Conservation (phyloP, 2,329 filamentous ascomycete genomes). For the Cladosporium austrohemisphaericum region DNA sequence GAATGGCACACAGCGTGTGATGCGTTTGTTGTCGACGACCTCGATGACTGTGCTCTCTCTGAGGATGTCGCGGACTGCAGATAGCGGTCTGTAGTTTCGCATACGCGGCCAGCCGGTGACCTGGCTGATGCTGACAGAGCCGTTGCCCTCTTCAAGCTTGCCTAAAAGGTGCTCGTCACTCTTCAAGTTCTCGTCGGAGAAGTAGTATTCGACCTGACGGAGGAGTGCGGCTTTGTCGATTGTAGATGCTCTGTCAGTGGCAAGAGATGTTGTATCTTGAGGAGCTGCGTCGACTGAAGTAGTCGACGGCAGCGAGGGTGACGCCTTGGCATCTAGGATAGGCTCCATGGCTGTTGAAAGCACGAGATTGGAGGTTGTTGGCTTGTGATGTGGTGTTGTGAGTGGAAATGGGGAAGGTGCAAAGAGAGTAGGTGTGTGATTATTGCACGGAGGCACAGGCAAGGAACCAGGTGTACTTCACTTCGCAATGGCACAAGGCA, state of each 20-base stretch:
- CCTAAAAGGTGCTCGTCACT: constrained; percentile 42
- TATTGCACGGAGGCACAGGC: too few species aligned
- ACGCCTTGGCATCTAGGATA: background rate
- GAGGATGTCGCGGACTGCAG: constrained; percentile 39
- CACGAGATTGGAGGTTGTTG: too few species aligned
- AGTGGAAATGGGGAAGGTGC: too few species aligned
- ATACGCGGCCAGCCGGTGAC: constrained; percentile 46
- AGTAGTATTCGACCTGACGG: constrained; percentile 48
- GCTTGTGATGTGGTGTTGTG: too few species aligned
- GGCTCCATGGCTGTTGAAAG: too few species aligned
- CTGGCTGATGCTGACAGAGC: constrained; percentile 41
- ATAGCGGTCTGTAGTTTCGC: constrained; percentile 41
- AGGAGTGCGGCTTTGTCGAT: constrained; percentile 21
- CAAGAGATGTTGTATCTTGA: background rate
- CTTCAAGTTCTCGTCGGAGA: constrained; percentile 47
- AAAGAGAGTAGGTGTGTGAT: too few species aligned
- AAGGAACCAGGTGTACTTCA: too few species aligned
- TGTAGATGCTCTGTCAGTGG: background rate
- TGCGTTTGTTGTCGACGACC: constrained; percentile 39
- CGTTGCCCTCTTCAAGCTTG: constrained; percentile 37
- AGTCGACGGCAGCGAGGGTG: background rate
- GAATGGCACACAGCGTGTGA: constrained; percentile 43
- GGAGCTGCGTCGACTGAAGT: background rate
- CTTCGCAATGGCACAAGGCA: too few species aligned
- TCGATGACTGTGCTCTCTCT: constrained; percentile 41